phyloP scores from a whole-genome alignment of 768 basidiomycete species.

The Cystoderma amianthinum region DNA sequence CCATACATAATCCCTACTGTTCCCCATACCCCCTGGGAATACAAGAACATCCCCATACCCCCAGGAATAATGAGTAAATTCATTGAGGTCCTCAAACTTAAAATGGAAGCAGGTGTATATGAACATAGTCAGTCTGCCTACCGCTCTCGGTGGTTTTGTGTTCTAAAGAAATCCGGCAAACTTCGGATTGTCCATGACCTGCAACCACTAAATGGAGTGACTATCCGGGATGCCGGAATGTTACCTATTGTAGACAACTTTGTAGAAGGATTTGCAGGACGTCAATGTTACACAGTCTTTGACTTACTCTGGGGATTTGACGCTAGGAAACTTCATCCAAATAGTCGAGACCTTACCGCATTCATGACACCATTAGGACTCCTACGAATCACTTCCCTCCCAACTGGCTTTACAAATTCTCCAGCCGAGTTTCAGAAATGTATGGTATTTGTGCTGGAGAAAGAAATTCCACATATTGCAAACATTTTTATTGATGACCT shows the following conservation, averaged over 20 bases:
- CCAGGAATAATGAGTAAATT: slow-evolving; percentile 17
- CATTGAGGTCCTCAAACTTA: slow-evolving; percentile 15
- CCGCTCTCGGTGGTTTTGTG: too few species aligned
- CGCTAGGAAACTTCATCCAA: slow-evolving; percentile 12
- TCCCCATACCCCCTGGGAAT: slow-evolving; percentile 22
- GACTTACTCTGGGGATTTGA: slow-evolving; percentile 31
- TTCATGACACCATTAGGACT: slow-evolving; percentile 31
- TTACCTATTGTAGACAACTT: slow-evolving; percentile 1
- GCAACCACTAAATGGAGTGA: slow-evolving; percentile 4
- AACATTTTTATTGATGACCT: slow-evolving; percentile 25
- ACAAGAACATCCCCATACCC: slow-evolving; percentile 23
- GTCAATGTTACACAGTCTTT: neutral
- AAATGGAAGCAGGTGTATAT: slow-evolving; percentile 13
- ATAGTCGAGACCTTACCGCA: slow-evolving; percentile 23
- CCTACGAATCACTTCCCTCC: slow-evolving; percentile 22
- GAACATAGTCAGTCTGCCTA: slow-evolving; percentile 4
- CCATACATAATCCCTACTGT: slow-evolving; percentile 19
- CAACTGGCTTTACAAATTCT: slow-evolving; percentile 33
- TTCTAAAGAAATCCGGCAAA: too few species aligned
- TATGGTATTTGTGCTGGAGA: slow-evolving; percentile 21
- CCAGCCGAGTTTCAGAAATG: slow-evolving; percentile 22
- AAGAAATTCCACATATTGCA: slow-evolving; percentile 14
- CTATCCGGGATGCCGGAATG: slow-evolving; percentile 4
- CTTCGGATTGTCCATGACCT: too few species aligned
- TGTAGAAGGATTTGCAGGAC: slow-evolving; percentile 2